Evolutionary conservation across 305 asterid species (phyloP).

Genomic region (Caryopteris hybrid): DNA sequence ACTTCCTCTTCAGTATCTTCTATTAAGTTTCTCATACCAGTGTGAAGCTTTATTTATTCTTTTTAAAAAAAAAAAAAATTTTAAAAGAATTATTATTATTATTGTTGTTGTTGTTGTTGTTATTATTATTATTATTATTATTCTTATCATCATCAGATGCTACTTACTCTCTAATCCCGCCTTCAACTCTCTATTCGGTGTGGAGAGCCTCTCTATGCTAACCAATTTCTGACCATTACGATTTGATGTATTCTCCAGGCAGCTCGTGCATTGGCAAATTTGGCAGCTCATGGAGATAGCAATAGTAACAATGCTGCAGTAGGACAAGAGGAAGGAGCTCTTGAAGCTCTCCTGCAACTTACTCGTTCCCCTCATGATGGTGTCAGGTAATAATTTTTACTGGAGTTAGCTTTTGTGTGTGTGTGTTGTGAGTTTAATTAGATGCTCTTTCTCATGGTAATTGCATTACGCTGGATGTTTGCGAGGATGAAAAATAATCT

Average conservation of each 20-base stretch:
- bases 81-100: no score
- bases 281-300: conserved; percentile 97
- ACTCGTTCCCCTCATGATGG: conserved; percentile 79
- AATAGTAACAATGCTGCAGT: conserved; percentile 79
- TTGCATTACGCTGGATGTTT: neutral
- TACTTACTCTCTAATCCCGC: neutral
- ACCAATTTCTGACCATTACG: conserved; percentile 9
- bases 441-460: neutral
- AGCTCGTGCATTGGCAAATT: conserved; percentile 91
- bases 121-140: no score
- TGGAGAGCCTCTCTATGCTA: neutral
- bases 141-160: neutral
- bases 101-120: no score
- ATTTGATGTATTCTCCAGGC: conserved; percentile 46
- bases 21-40: neutral
- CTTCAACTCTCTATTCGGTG: neutral
- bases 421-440: neutral
- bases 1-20: neutral
- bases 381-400: conserved; percentile 51
- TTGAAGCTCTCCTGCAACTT: conserved; percentile 87
- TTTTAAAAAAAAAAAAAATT: no score
- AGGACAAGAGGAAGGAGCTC: conserved; percentile 88
- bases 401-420: neutral
- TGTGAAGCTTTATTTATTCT: no score
- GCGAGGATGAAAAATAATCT: neutral